Conservation (phyloP, 2,329 filamentous ascomycete species). For the Fusarium tuaranense region DNA sequence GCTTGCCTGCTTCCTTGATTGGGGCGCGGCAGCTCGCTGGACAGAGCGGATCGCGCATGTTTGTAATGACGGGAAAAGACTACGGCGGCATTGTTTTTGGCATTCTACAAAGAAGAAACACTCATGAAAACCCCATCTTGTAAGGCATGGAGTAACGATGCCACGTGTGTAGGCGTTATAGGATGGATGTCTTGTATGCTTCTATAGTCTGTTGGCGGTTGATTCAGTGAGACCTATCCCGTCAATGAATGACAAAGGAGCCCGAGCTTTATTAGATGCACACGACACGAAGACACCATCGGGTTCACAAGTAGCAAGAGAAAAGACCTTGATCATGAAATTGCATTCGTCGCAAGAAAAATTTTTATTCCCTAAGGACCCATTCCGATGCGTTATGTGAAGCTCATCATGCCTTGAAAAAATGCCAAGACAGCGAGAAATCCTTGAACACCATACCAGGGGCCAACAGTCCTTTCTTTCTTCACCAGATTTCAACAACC, state of each 20-base stretch:
- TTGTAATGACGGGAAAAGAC: conserved; percentile 36
- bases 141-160: conserved; percentile 11
- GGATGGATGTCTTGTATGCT: conserved; percentile 5
- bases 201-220: conserved; percentile 1
- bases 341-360: conserved; percentile 50
- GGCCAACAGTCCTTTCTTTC: conserved; percentile 40
- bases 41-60: conserved; percentile 27
- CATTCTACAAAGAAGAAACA: conserved; percentile 29
- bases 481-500: conserved; percentile 36
- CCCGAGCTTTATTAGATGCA: neutral
- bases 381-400: conserved; percentile 52
- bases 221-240: neutral
- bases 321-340: conserved; percentile 45
- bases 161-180: conserved; percentile 20
- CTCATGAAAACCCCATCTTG: conserved; percentile 22
- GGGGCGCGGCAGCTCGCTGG: conserved; percentile 21
- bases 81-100: conserved; percentile 31
- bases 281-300: neutral
- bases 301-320: conserved; percentile 32
- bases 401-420: conserved; percentile 52
- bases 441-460: conserved; percentile 54
- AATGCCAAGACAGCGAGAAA: conserved; percentile 52
- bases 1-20: conserved; percentile 12
- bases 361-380: conserved; percentile 54
- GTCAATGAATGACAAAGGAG: conserved; percentile 6